A percentile compares a stretch with the other conserved stretches of the same genome.
Conservation (phyloP, 1,284 basidiomycete genomes). For the Pyrrhoderma noxium region DNA sequence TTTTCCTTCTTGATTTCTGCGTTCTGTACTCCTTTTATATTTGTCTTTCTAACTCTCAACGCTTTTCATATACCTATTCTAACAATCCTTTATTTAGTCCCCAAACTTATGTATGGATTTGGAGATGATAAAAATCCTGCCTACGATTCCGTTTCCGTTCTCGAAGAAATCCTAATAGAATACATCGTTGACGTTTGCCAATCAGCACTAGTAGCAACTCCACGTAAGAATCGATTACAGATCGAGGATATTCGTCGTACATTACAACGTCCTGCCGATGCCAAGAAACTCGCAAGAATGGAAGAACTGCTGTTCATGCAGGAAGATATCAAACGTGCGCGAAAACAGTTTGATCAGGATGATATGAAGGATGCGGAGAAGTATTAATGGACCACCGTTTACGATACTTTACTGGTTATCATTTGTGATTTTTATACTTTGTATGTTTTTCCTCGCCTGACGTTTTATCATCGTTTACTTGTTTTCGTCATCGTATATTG, state of each 20-base stretch:
- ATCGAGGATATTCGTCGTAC: constrained; percentile 76
- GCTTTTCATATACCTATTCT: background rate
- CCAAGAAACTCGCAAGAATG: constrained; percentile 82
- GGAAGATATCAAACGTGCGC: constrained; percentile 85
- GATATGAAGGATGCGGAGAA: constrained; percentile 16
- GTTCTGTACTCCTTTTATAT: background rate
- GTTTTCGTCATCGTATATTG: too few species aligned
- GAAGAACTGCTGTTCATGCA: constrained; percentile 88
- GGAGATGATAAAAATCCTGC: constrained; percentile 86
- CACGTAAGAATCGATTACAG: constrained; percentile 56
- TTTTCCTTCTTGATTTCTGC: background rate
- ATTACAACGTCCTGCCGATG: constrained; percentile 69
- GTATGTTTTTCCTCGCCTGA: too few species aligned
- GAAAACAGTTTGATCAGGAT: constrained; percentile 65
- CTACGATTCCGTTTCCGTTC: constrained; percentile 80
- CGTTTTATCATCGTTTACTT: too few species aligned
- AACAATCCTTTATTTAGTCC: constrained; percentile 42
- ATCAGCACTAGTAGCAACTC: constrained; percentile 56
- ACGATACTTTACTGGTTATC: too few species aligned
- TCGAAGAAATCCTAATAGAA: constrained; percentile 91
- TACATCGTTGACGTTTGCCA: constrained; percentile 84
- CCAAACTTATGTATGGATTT: constrained; percentile 91
- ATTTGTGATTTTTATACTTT: too few species aligned
- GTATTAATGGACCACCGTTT: background rate
- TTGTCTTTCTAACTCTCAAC: background rate